Evolutionary conservation across 2,329 filamentous ascomycete genomes (phyloP), one percentile per base, ranked within the genome.

Genomic region (Clonostachys sp.): DNA sequence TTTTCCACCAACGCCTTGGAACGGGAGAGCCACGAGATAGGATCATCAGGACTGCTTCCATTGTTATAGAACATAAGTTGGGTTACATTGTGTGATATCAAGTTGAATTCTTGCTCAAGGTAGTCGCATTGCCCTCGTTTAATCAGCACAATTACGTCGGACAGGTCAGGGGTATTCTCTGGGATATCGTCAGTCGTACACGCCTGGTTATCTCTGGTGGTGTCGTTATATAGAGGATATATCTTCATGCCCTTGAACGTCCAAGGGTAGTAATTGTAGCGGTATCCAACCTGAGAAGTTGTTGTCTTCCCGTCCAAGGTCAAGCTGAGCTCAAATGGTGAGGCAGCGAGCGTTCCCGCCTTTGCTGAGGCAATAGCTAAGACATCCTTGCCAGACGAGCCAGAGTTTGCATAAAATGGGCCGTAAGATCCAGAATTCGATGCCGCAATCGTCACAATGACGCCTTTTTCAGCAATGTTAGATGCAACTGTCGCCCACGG

Each of bases 181-280:
- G 57, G 52, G 33, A 60, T 71, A 9, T 30, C 24, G 8, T 60
- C 58, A 7, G 75, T 60, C 2, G 68, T 57, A 56, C 83, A 86
- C 10, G 66, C 80, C 51, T 78, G 73, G 35, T 73, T 67, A 0
- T 64, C 51, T 24, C 75, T 66, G 2, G 67, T 66, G 13, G 71
- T 71, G 61, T 84, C 68, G 50, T 71, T 70, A 56, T 64, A 76
- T 30, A 78, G 66, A 33, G 59, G 70, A 41, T 77, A 68, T 14
- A 61, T 62, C 12, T 56, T 52, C 74, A 75, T 80, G 10, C 62
- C 65, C 39, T 61, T 63, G 45, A 69, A 65, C 6, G 59, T 54
- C 4, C 2, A 52, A 59, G 2, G 73, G 73, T 12, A 61, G 12
- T 62, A 61, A 33, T 73, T 73, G 3, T 63, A 54, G 3, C 68